phyloP scores from a whole-genome alignment of 2,329 filamentous ascomycete species.

The Daldinia sp. region DNA sequence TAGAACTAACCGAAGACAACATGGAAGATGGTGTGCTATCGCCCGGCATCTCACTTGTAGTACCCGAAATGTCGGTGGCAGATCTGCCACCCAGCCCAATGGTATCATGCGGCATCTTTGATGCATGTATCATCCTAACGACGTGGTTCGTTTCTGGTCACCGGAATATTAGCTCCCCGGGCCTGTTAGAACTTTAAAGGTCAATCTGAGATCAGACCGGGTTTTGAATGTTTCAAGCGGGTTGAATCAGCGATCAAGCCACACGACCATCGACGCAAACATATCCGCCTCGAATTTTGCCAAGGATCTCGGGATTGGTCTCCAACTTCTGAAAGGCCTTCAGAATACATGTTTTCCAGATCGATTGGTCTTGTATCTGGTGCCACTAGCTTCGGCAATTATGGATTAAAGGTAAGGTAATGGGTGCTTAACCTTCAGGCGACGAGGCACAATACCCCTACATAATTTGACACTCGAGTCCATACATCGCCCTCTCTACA shows the following conservation, averaged over 20 bases:
- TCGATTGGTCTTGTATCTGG: background rate
- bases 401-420: background rate
- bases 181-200: background rate
- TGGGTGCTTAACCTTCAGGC: conserved; percentile 7
- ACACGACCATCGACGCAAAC: background rate
- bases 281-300: background rate
- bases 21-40: background rate
- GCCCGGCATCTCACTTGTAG: conserved; percentile 7
- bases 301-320: background rate
- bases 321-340: background rate
- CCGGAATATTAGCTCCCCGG: conserved; percentile 9
- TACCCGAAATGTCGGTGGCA: conserved; percentile 1
- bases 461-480: conserved; percentile 88
- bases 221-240: background rate
- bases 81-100: conserved; percentile 13
- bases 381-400: background rate
- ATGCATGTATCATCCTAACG: conserved; percentile 15
- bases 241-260: background rate
- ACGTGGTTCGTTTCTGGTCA: conserved; percentile 8
- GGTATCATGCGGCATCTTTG: conserved; percentile 4
- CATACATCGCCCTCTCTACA: conserved; percentile 97
- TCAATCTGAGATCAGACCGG: background rate
- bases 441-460: conserved; percentile 49
- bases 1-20: background rate
- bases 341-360: background rate